Evolutionary conservation across 768 basidiomycete genomes (phyloP).

Genomic region (Amyloporia xantha): DNA sequence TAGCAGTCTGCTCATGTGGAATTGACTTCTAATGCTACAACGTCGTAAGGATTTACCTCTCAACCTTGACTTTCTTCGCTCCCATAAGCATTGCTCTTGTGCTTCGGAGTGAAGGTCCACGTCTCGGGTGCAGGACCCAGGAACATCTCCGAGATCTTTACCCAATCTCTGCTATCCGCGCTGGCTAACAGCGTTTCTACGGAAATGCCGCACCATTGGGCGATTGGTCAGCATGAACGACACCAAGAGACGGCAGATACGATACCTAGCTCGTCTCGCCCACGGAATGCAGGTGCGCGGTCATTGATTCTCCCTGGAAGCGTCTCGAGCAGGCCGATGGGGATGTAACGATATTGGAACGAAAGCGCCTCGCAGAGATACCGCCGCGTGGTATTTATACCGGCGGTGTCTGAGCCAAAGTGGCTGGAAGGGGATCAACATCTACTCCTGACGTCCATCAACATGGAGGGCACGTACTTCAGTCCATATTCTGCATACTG

Average conservation of each 20-base stretch:
- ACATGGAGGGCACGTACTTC: conserved; percentile 36
- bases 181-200: conserved; percentile 82
- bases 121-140: conserved; percentile 78
- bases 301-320: conserved; percentile 85
- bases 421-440: conserved; percentile 37
- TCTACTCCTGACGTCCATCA: neutral
- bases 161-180: conserved; percentile 78
- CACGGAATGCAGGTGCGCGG: conserved; percentile 79
- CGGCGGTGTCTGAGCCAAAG: conserved; percentile 82
- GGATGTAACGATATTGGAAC: conserved; percentile 94
- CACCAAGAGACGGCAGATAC: conserved; percentile 1
- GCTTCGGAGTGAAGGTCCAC: conserved; percentile 88
- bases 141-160: conserved; percentile 93
- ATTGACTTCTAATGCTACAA: too few relatives aligned
- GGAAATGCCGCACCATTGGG: too few relatives aligned
- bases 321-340: conserved; percentile 83
- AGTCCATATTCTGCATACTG: conserved; percentile 87
- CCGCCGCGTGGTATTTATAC: conserved; percentile 84
- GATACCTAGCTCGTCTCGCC: conserved; percentile 80
- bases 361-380: conserved; percentile 94
- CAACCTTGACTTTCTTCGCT: conserved; percentile 57
- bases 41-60: neutral
- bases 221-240: too few relatives aligned
- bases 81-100: conserved; percentile 80
- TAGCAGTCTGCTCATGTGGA: too few relatives aligned